These are phyloP conservation scores for Persicaria tinctoria DNA, from an alignment of 148 eudicot genomes.

Conservation along the genomic window DNA sequence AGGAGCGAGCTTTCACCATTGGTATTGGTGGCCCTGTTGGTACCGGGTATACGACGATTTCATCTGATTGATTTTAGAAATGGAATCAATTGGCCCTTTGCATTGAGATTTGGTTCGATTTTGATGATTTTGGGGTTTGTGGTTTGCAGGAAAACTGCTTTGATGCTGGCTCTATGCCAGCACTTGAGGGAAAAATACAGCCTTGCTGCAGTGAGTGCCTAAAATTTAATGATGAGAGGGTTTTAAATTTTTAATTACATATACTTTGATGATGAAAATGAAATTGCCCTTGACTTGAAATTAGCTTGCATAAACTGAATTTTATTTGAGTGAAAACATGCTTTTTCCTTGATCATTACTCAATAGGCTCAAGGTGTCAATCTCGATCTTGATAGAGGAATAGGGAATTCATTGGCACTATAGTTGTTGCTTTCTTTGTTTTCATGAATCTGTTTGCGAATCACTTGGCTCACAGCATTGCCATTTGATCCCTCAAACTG, in stretches of 20 bases:
- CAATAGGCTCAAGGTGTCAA: background rate
- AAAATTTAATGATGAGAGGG: background rate
- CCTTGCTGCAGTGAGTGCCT: conserved; percentile 81
- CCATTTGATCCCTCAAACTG: conserved; percentile 1
- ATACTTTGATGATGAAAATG: conserved; percentile 2
- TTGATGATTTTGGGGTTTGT: background rate
- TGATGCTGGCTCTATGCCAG: conserved; percentile 86
- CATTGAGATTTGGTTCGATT: background rate
- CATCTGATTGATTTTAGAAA: background rate
- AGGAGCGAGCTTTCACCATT: conserved; percentile 84
- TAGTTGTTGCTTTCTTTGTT: background rate
- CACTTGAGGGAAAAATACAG: conserved; percentile 80
- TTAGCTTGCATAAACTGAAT: background rate
- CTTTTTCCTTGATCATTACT: background rate
- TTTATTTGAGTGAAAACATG: background rate
- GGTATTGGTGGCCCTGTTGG: conserved; percentile 99
- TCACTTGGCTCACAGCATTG: background rate
- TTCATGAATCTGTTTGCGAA: background rate
- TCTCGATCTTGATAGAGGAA: background rate
- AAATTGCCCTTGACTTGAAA: background rate
- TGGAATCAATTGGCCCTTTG: background rate
- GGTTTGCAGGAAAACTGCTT: conserved; percentile 73
- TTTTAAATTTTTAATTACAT: too few species aligned
- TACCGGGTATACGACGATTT: conserved; percentile 56
- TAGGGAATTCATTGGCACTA: background rate